Percentiles rank a stretch among this genome's conserved stretches.
Conservation (phyloP, 2,329 filamentous ascomycete species). For the Fusarium tjaetaba region DNA sequence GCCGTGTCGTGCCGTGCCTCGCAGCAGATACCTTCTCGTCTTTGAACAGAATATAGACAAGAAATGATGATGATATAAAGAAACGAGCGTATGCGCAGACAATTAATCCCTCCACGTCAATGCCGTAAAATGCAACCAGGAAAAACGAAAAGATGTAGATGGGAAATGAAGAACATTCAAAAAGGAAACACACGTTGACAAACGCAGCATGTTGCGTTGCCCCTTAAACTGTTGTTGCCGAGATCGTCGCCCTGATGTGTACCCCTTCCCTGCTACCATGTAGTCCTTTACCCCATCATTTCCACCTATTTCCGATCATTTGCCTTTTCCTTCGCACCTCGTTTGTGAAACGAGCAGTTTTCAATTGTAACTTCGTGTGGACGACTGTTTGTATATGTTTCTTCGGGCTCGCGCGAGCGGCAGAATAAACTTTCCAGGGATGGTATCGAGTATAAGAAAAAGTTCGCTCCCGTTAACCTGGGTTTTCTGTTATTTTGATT, state of each 20-base stretch:
- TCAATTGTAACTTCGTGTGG: constrained; percentile 22
- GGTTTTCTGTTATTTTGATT: not conserved
- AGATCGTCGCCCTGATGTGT: constrained; percentile 15
- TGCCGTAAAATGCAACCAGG: constrained; percentile 22
- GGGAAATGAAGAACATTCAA: constrained; percentile 21
- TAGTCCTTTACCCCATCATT: constrained; percentile 6
- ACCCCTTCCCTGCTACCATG: not conserved
- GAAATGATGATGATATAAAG: constrained; percentile 25
- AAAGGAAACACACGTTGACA: constrained; percentile 27
- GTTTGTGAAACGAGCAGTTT: constrained; percentile 2
- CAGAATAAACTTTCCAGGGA: constrained; percentile 41
- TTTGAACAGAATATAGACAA: constrained; percentile 30
- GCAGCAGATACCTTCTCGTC: constrained; percentile 40
- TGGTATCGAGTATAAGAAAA: constrained; percentile 40
- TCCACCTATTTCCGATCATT: constrained; percentile 6
- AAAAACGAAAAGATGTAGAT: constrained; percentile 19
- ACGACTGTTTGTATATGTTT: constrained; percentile 34
- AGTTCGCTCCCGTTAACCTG: constrained; percentile 4
- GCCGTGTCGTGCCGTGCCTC: constrained; percentile 36
- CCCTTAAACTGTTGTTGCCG: constrained; percentile 26
- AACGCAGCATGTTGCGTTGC: constrained; percentile 22
- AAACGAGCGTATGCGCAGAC: constrained; percentile 25
- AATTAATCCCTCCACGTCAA: constrained; percentile 33
- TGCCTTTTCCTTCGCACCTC: not conserved
- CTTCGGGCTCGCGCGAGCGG: constrained; percentile 50